Evolutionary conservation across 495 filamentous ascomycete genomes (phyloP).

Genomic region (Neurospora sp.): DNA sequence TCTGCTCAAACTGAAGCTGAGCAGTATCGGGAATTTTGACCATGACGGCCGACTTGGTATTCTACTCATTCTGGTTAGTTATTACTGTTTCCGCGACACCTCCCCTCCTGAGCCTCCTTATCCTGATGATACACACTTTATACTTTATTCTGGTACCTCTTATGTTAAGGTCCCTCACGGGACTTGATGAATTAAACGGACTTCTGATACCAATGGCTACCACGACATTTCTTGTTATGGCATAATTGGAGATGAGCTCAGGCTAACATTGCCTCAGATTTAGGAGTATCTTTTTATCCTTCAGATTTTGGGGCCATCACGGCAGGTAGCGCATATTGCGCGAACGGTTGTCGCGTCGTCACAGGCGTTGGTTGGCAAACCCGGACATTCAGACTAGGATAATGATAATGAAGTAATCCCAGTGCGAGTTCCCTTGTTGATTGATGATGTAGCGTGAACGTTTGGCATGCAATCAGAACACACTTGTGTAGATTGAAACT

Average conservation of each 20-base stretch:
- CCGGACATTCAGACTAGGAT: not conserved
- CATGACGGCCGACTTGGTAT: not conserved
- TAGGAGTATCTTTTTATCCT: not conserved
- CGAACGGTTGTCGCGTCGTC: not conserved
- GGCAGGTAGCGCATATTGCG: not conserved
- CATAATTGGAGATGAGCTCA: not conserved
- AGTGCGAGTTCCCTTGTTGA: not conserved
- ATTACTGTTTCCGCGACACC: not conserved
- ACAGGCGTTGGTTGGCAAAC: not conserved
- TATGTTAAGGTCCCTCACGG: conserved; percentile 43
- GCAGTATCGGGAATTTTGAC: not conserved
- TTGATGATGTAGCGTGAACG: not conserved
- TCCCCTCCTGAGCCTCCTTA: conserved; percentile 7
- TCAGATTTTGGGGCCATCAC: not conserved
- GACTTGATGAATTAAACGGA: conserved; percentile 49
- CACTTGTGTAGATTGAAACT: not conserved
- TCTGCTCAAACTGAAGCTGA: not conserved
- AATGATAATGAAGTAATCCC: not conserved
- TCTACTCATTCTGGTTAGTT: conserved; percentile 6
- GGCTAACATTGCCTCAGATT: conserved; percentile 10
- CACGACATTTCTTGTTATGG: not conserved
- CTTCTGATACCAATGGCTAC: conserved; percentile 38
- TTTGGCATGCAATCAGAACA: not conserved
- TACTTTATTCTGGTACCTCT: conserved; percentile 55
- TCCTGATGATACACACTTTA: conserved; percentile 40